These are phyloP conservation scores for Lumnitzera littorea DNA, from an alignment of 345 rosid species.

Conservation along the genomic window DNA sequence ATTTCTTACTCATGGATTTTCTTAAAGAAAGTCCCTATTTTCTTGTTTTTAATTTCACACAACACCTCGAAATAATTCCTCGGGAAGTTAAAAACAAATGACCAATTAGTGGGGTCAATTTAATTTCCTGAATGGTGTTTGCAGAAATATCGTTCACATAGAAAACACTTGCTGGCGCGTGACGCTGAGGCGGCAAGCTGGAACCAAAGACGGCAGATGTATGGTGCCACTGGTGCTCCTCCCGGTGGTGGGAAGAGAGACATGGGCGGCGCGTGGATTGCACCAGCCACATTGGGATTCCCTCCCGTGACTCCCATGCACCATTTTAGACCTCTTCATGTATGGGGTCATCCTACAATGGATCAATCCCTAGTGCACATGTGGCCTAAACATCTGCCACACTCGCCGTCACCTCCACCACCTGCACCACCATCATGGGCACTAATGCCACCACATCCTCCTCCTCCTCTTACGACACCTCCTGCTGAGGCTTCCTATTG, in stretches of 20 bases:
- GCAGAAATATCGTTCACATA: conserved; percentile 90
- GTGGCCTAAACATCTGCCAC: conserved; percentile 68
- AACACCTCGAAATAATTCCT: neutral
- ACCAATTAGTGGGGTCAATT: too few species aligned
- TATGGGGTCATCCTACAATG: conserved; percentile 87
- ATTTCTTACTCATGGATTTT: too few species aligned
- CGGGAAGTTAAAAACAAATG: too few species aligned
- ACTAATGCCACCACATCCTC: conserved; percentile 21
- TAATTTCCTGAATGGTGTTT: neutral
- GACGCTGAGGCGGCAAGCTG: conserved; percentile 89
- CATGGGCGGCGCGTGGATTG: conserved; percentile 10
- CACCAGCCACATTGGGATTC: conserved; percentile 51
- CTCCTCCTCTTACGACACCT: conserved; percentile 3
- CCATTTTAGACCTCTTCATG: conserved; percentile 76
- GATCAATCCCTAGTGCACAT: conserved; percentile 40
- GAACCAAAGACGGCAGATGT: conserved; percentile 64
- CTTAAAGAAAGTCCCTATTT: too few species aligned
- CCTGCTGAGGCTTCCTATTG: conserved; percentile 40
- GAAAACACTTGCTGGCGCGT: conserved; percentile 79
- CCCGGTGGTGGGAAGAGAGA: conserved; percentile 4
- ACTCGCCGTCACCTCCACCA: conserved; percentile 26
- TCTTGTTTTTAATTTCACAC: neutral
- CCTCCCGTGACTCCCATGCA: conserved; percentile 48
- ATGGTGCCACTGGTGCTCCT: conserved; percentile 25
- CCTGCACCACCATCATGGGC: conserved; percentile 34